A percentile compares a stretch with the other conserved stretches of the same genome.
Evolutionary conservation across 495 filamentous ascomycete genomes (phyloP).

Genomic region (Penicillium paradoxum): DNA sequence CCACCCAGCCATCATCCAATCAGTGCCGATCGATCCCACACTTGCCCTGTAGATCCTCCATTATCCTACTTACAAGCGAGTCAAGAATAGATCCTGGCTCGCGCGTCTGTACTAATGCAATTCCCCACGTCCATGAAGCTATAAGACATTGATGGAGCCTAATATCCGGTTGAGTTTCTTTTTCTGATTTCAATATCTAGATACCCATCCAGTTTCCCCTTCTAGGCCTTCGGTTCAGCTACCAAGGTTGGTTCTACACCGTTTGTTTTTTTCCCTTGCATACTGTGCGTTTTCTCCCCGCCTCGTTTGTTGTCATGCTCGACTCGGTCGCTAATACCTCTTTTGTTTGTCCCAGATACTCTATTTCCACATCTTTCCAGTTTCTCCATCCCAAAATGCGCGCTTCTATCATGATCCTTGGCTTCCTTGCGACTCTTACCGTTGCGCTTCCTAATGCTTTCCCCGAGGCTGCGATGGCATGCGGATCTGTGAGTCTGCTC

Average conservation of each 20-base stretch:
- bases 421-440: constrained; percentile 15
- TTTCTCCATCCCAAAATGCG: constrained; percentile 12
- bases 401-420: constrained; percentile 12
- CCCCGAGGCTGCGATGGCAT: neutral
- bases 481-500: constrained; percentile 1
- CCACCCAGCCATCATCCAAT: constrained; percentile 3
- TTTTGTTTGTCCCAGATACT: neutral
- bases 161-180: constrained; percentile 9
- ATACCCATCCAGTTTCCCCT: neutral
- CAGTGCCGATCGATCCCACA: constrained; percentile 3
- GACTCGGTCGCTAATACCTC: constrained; percentile 1
- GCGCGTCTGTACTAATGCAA: constrained; percentile 5
- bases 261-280: neutral
- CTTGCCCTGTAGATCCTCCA: constrained; percentile 17
- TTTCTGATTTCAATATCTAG: neutral
- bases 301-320: neutral
- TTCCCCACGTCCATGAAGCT: constrained; percentile 7
- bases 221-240: neutral
- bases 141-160: constrained; percentile 17
- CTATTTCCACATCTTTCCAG: neutral
- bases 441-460: constrained; percentile 15
- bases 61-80: constrained; percentile 6
- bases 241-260: neutral
- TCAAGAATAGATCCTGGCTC: constrained; percentile 1
- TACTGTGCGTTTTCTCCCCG: neutral